A percentile compares a stretch with the other conserved stretches of the same genome.
Conservation (phyloP, 1,139 yeast species). For the Saccharomyces pastorianus region DNA sequence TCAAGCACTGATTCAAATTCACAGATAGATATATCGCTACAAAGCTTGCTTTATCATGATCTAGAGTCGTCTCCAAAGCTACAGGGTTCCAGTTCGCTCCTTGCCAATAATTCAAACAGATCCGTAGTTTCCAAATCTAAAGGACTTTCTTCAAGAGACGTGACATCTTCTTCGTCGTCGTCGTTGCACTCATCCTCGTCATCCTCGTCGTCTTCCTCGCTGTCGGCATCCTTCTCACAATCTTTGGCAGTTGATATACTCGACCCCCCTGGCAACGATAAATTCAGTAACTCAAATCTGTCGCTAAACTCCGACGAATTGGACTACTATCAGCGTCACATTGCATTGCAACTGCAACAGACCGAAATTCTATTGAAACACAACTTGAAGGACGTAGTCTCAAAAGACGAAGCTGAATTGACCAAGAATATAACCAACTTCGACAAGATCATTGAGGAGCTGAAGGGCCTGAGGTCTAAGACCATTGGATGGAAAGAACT, state of each 20-base stretch:
- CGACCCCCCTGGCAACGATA: background rate
- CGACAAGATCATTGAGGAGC: conserved; percentile 9
- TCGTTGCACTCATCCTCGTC: conserved; percentile 2
- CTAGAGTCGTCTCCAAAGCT: background rate
- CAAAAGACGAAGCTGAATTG: conserved; percentile 13
- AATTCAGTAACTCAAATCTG: background rate
- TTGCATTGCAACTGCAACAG: conserved; percentile 10
- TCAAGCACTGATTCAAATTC: background rate
- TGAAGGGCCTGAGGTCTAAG: conserved; percentile 9
- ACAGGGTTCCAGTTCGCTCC: background rate
- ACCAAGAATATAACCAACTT: conserved; percentile 10
- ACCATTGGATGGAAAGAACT: conserved; percentile 9
- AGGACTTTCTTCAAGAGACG: background rate
- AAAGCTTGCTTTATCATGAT: conserved; percentile 5
- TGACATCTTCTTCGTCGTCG: conserved; percentile 4
- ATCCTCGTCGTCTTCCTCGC: background rate
- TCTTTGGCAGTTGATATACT: background rate
- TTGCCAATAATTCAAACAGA: no score
- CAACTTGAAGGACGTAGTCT: conserved; percentile 8
- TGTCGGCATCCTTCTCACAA: background rate
- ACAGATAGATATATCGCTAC: conserved; percentile 1
- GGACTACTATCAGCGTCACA: conserved; percentile 16
- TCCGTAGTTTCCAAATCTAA: background rate
- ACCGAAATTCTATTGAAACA: conserved; percentile 13
- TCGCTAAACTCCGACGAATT: conserved; percentile 10